Base-by-base conservation (phyloP, 306 rosid genomes). In the Luffa aegyptiaca region DNA sequence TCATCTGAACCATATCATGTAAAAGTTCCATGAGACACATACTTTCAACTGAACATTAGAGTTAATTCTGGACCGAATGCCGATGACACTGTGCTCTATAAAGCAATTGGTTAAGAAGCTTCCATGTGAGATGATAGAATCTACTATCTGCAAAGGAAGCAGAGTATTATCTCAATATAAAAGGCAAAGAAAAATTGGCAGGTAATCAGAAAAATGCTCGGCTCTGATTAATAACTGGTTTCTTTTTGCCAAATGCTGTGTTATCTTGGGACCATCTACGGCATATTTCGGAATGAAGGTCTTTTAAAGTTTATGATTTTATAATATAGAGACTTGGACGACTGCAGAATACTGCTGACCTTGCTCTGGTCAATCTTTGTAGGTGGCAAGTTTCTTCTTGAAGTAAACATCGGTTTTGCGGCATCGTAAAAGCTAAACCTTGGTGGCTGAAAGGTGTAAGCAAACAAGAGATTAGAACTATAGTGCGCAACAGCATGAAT, bases 371-470 rank as follows among this genome's bases (percentile, higher is more conserved):
- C 97, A 75, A 95, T 89, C 88, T 89, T 90, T 39, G 98, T 57
- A 61, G 98, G 98, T 17, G 98, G 98, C 66, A 94, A 85, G 94
- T 92, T 94, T 87, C 97, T 91, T 85, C 98, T 88, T 78, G 98
- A 94, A 77, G 98, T 88, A 81, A 85, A 94, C 93, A 84, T 94
- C 36, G 98, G 97, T 83, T 92, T 88, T 56, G 93, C 78, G 74
- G 97, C 98, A 86, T 92, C 84, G 14, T 95, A 92, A 77, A 92
- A 95, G 79, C 97, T 92, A 84, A 92, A 95, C 75, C 84, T 86
- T 17, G 94, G 89, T 35, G 97, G 86, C 86, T 82, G 83, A 77
- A 75, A 78, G 42, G 78, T 52, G 46, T 8, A 69, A 26, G 20
- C 21, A 61, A 77, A 69, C 37, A 39, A 56, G 57, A 77, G 75